phyloP scores from a whole-genome alignment of 2,329 filamentous ascomycete species.

The Colletotrichum lentis region DNA sequence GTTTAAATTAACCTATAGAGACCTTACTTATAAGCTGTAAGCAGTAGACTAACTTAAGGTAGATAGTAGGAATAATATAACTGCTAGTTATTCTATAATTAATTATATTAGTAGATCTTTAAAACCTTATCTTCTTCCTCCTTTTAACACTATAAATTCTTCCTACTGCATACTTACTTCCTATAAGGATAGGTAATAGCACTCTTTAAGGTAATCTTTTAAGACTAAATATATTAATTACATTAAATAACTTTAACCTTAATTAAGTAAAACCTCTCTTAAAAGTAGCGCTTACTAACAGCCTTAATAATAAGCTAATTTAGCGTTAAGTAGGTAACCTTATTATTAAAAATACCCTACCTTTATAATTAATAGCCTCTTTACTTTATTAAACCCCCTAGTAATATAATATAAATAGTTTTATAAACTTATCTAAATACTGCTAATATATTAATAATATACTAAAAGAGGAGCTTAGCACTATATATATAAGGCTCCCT shows the following conservation, averaged over 20 bases:
- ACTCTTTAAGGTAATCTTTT: constrained; percentile 8
- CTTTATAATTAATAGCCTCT: constrained; percentile 42
- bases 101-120: no score
- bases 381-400: constrained; percentile 46
- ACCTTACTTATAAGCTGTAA: no score
- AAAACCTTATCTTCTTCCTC: no score
- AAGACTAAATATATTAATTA: neutral
- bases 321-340: constrained; percentile 50
- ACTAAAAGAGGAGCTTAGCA: constrained; percentile 48
- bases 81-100: no score
- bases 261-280: constrained; percentile 48
- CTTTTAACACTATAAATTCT: no score
- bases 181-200: no score
- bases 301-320: constrained; percentile 45
- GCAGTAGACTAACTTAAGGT: no score
- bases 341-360: constrained; percentile 49
- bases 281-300: constrained; percentile 41
- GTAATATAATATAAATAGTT: constrained; percentile 45
- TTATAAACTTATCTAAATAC: constrained; percentile 49
- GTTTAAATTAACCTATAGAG: no score
- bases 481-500: constrained; percentile 48
- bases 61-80: no score
- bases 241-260: constrained; percentile 38
- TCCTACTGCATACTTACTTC: no score
- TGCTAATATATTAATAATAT: constrained; percentile 46